phyloP scores from a whole-genome alignment of 371 early-diverging fungal species.

The Thermomucor indicae-seudaticae region DNA sequence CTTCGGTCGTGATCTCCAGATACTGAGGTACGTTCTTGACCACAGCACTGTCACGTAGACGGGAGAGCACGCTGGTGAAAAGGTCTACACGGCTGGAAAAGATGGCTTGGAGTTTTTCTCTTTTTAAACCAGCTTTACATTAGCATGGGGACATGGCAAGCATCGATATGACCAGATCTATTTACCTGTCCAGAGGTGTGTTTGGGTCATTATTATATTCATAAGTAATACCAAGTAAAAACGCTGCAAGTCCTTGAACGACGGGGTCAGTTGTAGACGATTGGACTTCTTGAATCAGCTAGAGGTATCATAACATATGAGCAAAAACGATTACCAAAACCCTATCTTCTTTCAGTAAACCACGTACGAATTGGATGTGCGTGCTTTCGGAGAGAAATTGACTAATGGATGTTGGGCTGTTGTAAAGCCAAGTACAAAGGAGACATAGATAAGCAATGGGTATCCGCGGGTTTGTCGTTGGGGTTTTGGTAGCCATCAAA shows the following conservation, averaged over 20 bases:
- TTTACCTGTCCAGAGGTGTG: constrained; percentile 59
- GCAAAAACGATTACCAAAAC: background rate
- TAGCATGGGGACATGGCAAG: background rate
- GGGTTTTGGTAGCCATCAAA: constrained; percentile 51
- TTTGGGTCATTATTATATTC: constrained; percentile 83
- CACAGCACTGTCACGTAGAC: constrained; percentile 79
- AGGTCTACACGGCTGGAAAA: constrained; percentile 84
- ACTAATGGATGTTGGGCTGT: constrained; percentile 71
- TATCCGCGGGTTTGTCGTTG: constrained; percentile 61
- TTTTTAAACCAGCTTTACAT: constrained; percentile 12
- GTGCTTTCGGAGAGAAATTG: constrained; percentile 85
- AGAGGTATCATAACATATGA: background rate
- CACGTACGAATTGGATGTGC: constrained; percentile 83
- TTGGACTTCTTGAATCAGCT: constrained; percentile 86
- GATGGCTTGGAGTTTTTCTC: constrained; percentile 77
- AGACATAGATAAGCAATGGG: constrained; percentile 70
- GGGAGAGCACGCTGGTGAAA: constrained; percentile 73
- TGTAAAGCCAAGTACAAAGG: constrained; percentile 79
- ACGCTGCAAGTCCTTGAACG: constrained; percentile 89
- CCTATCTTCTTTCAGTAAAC: background rate
- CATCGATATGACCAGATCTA: background rate
- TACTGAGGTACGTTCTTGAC: constrained; percentile 70
- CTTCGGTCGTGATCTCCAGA: constrained; percentile 50
- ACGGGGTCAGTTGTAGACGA: constrained; percentile 78
- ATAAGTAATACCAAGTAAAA: constrained; percentile 79